phyloP scores from a whole-genome alignment of 2,329 filamentous ascomycete genomes.

The Cladosporium austrohemisphaericum region DNA sequence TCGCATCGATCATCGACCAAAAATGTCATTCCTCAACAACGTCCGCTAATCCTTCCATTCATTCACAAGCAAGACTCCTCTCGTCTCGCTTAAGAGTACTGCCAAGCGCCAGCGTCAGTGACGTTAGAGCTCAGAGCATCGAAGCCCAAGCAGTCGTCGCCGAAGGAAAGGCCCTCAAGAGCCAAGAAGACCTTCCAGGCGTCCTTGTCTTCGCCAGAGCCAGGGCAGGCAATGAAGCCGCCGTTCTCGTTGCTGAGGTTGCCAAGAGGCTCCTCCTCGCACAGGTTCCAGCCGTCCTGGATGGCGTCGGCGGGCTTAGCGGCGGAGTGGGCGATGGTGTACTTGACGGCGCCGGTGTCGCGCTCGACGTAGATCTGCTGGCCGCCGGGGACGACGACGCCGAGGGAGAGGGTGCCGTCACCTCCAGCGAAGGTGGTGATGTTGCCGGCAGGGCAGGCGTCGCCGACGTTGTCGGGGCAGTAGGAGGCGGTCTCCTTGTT shows the following conservation, averaged over 20 bases:
- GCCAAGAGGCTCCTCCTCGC: conserved; percentile 19
- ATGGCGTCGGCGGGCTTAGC: conserved; percentile 26
- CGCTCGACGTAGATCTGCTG: conserved; percentile 32
- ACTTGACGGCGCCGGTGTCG: conserved; percentile 26
- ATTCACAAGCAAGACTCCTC: too few relatives aligned
- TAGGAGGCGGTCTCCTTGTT: conserved; percentile 29
- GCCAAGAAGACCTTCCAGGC: conserved; percentile 20
- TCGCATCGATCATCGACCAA: neutral
- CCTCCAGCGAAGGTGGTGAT: conserved; percentile 21
- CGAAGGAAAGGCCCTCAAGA: conserved; percentile 19
- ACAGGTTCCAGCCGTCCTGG: conserved; percentile 25
- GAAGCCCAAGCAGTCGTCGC: conserved; percentile 22
- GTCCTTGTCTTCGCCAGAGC: conserved; percentile 10
- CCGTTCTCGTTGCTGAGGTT: conserved; percentile 19
- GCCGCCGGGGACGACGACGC: conserved; percentile 28
- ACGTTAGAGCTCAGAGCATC: conserved; percentile 19
- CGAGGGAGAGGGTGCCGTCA: conserved; percentile 20
- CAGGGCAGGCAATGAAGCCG: conserved; percentile 22
- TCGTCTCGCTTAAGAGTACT: conserved; percentile 24
- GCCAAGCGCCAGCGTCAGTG: conserved; percentile 23
- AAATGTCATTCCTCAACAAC: neutral
- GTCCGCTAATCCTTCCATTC: too few relatives aligned
- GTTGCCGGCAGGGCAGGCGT: conserved; percentile 24
- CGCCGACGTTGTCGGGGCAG: conserved; percentile 26
- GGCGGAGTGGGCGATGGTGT: conserved; percentile 29